Evolutionary conservation across 2,329 filamentous ascomycete genomes (phyloP).

Genomic region (Elsinoe arachidis): DNA sequence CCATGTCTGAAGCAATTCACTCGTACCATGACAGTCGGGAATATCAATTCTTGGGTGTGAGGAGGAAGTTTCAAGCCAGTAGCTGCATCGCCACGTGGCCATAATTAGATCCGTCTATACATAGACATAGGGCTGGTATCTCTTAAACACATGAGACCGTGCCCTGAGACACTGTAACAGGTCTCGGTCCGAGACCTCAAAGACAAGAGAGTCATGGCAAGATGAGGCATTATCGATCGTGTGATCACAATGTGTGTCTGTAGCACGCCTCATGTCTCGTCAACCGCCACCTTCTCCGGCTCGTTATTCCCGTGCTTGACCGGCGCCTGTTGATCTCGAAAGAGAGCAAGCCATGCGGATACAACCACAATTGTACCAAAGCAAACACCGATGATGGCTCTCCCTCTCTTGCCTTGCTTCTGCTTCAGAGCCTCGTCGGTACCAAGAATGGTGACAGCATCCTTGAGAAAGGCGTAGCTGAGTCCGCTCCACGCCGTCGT

Average conservation of each 20-base stretch:
- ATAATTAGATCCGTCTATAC: background rate
- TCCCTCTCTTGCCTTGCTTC: slow-evolving; percentile 39
- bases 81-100: background rate
- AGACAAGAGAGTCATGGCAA: background rate
- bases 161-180: background rate
- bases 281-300: background rate
- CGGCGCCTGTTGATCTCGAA: background rate
- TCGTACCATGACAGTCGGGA: background rate
- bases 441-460: slow-evolving; percentile 78
- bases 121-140: background rate
- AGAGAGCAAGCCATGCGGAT: slow-evolving; percentile 26
- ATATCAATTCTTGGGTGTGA: background rate
- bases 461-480: slow-evolving; percentile 84
- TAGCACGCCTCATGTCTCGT: background rate
- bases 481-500: slow-evolving; percentile 92
- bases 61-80: background rate
- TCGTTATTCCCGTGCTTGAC: background rate
- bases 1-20: background rate
- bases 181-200: background rate
- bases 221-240: background rate
- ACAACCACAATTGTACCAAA: slow-evolving; percentile 37
- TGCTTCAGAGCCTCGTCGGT: slow-evolving; percentile 38
- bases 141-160: background rate
- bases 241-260: background rate
- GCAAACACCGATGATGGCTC: slow-evolving; percentile 39